Conservation (phyloP, 2,329 filamentous ascomycete genomes). For the Aspergillus hortae region DNA sequence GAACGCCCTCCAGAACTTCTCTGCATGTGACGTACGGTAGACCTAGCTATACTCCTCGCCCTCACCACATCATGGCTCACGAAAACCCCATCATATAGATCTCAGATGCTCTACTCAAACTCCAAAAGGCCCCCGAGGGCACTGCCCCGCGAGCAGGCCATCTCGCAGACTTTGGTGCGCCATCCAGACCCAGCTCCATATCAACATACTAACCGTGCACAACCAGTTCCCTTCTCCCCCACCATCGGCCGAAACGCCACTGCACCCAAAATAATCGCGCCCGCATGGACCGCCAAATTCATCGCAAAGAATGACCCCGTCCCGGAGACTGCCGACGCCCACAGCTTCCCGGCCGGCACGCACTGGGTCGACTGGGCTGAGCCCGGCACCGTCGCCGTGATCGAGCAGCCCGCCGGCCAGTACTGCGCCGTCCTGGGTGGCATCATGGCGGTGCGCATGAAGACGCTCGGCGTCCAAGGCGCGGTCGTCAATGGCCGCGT, state of each 20-base stretch:
- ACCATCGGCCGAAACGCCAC: slow-evolving; percentile 24
- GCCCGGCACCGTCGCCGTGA: slow-evolving; percentile 59
- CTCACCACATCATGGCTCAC: neutral
- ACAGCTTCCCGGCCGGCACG: slow-evolving; percentile 55
- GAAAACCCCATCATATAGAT: slow-evolving; percentile 43
- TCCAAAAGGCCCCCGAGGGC: slow-evolving; percentile 46
- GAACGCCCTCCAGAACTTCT: slow-evolving; percentile 31
- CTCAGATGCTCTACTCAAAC: slow-evolving; percentile 69
- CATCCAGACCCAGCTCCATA: neutral
- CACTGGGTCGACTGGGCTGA: slow-evolving; percentile 68
- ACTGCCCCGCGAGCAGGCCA: slow-evolving; percentile 61
- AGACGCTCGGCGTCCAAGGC: slow-evolving; percentile 56
- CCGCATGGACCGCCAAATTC: slow-evolving; percentile 51
- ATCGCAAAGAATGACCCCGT: slow-evolving; percentile 53
- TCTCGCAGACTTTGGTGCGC: slow-evolving; percentile 58
- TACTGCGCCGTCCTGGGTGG: slow-evolving; percentile 71
- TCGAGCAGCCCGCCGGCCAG: slow-evolving; percentile 63
- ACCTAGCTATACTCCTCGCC: neutral
- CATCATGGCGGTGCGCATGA: slow-evolving; percentile 70
- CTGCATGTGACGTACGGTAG: slow-evolving; percentile 41
- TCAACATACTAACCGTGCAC: neutral
- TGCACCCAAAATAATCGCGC: slow-evolving; percentile 37
- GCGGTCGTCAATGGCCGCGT: slow-evolving; percentile 67
- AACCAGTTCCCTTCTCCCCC: slow-evolving; percentile 33
- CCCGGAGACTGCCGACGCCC: slow-evolving; percentile 22